A percentile compares a stretch with the other conserved stretches of the same genome.
phyloP scores from a whole-genome alignment of 495 filamentous ascomycete genomes.

The Aspergillus diversus region DNA sequence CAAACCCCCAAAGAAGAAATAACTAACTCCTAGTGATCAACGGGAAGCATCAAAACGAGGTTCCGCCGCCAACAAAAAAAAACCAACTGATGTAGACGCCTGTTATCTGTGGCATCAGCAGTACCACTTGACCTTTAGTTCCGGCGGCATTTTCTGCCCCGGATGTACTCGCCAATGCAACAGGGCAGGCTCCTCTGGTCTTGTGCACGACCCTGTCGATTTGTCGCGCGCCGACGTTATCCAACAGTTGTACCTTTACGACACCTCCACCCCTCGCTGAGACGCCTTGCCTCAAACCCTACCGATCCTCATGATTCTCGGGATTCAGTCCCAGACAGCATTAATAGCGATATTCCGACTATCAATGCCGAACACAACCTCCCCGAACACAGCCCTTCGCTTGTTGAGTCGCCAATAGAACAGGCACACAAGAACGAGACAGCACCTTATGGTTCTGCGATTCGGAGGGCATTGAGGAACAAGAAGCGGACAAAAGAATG shows the following conservation, averaged over 20 bases:
- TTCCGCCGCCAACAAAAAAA: constrained; percentile 1
- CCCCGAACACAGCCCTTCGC: constrained; percentile 17
- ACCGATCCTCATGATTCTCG: constrained; percentile 34
- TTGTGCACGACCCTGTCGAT: constrained; percentile 46
- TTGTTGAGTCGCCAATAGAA: constrained; percentile 21
- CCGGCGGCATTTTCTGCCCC: constrained; percentile 36
- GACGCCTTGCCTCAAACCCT: constrained; percentile 39
- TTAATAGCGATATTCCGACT: constrained; percentile 30
- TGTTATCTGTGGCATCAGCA: constrained; percentile 29
- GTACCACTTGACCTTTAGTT: constrained; percentile 21
- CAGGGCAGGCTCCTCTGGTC: constrained; percentile 36
- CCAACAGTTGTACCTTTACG: constrained; percentile 36
- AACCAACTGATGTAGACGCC: constrained; percentile 24
- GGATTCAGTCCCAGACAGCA: constrained; percentile 26
- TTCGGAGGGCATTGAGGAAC: constrained; percentile 46
- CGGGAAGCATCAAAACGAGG: constrained; percentile 6
- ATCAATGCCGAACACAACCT: constrained; percentile 28
- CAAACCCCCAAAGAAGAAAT: constrained; percentile 13
- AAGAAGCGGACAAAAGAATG: constrained; percentile 30
- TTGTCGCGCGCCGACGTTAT: constrained; percentile 49
- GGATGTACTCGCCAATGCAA: constrained; percentile 51
- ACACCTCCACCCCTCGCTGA: constrained; percentile 42
- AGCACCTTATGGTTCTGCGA: constrained; percentile 44
- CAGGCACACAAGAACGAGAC: constrained; percentile 29
- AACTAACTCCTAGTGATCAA: background rate